Conservation (phyloP, 148 eudicot genomes). For the Rhododendron henanense region DNA sequence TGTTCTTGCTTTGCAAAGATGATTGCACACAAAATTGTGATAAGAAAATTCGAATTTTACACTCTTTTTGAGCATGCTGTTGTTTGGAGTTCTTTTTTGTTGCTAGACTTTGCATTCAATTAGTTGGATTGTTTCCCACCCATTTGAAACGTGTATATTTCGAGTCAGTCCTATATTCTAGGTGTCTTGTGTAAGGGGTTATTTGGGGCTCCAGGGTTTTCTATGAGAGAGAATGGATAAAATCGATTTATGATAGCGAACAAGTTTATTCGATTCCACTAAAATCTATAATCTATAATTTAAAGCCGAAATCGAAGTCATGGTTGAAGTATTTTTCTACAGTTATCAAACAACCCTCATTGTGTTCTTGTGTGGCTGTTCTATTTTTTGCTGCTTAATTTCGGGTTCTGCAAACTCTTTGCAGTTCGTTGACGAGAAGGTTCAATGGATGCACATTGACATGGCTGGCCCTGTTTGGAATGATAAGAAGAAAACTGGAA, state of each 20-base stretch:
- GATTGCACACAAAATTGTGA: too few relatives aligned
- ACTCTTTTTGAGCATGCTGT: not conserved
- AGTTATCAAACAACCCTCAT: not conserved
- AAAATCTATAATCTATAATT: not conserved
- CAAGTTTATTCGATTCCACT: not conserved
- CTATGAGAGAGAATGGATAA: not conserved
- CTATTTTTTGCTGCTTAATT: not conserved
- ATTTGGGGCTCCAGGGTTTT: not conserved
- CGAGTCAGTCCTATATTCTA: not conserved
- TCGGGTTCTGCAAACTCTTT: not conserved
- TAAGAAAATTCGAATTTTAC: not conserved
- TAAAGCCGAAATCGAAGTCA: not conserved
- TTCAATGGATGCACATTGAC: constrained; percentile 98
- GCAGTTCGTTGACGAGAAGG: constrained; percentile 98
- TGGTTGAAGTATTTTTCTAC: not conserved
- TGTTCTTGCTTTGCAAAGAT: not conserved
- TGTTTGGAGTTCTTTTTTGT: not conserved
- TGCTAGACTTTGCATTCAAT: not conserved
- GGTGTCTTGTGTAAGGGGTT: not conserved
- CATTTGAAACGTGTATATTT: not conserved
- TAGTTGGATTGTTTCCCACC: not conserved
- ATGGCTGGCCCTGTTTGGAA: constrained; percentile 96
- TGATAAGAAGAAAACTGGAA: constrained; percentile 80
- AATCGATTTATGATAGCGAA: not conserved
- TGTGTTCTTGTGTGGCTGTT: not conserved